Evolutionary conservation across 2,329 filamentous ascomycete genomes (phyloP).

Genomic region (Penicillium fuscoglaucum): DNA sequence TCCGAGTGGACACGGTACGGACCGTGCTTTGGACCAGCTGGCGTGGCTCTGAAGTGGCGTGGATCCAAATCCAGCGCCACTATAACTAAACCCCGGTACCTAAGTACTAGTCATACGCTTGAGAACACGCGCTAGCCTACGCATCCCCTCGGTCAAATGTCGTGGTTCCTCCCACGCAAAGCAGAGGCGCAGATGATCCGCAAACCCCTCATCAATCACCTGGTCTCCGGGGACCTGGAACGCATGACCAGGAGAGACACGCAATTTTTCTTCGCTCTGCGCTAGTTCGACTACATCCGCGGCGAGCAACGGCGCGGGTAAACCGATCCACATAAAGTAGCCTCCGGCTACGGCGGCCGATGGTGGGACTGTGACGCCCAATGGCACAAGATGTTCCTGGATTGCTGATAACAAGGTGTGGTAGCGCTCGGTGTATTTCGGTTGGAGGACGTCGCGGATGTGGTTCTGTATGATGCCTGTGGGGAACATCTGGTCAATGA

Average conservation of each 20-base stretch:
- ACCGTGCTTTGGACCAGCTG: background rate
- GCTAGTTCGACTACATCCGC: slow-evolving; percentile 59
- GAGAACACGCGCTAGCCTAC: slow-evolving; percentile 55
- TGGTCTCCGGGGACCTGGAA: slow-evolving; percentile 67
- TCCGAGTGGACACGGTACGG: slow-evolving; percentile 10
- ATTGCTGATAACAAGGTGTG: slow-evolving; percentile 60
- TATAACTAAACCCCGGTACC: background rate
- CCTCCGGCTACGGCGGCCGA: slow-evolving; percentile 63
- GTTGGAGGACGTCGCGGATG: slow-evolving; percentile 55
- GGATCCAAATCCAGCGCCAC: background rate
- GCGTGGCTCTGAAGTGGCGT: background rate
- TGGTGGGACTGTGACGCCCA: slow-evolving; percentile 54
- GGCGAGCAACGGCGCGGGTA: slow-evolving; percentile 58
- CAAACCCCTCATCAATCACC: slow-evolving; percentile 56
- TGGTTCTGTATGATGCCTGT: slow-evolving; percentile 54
- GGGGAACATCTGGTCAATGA: slow-evolving; percentile 56
- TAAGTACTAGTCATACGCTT: slow-evolving; percentile 1
- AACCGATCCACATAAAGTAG: slow-evolving; percentile 79
- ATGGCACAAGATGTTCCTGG: slow-evolving; percentile 58
- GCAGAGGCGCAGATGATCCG: slow-evolving; percentile 63
- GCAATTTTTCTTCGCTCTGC: slow-evolving; percentile 63
- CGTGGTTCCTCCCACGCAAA: slow-evolving; percentile 72
- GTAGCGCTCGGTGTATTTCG: slow-evolving; percentile 57
- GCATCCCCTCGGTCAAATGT: slow-evolving; percentile 66
- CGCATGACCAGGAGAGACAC: slow-evolving; percentile 66